Evolutionary conservation across 1,139 yeast genomes (phyloP), one percentile per base, ranked within the genome.

Genomic region (Debaryomycetaceae sp.): DNA sequence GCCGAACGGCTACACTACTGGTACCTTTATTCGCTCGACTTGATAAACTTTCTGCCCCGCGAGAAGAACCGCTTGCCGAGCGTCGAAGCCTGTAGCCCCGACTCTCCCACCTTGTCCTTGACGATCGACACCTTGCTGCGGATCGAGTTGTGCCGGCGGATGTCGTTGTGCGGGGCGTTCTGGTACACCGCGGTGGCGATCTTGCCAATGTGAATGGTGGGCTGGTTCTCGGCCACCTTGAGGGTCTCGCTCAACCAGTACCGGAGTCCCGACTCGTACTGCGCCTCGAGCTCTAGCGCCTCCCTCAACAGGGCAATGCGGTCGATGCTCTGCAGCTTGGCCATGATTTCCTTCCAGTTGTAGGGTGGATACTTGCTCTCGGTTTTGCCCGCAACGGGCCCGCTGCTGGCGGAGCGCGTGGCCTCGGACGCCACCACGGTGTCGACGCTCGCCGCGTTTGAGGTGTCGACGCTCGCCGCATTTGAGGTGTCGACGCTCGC

Each of bases 121-220:
- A 67, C 72, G 40, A 57, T 59, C 5, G 61, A 58, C 2, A 66
- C 71, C 39, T 56, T 61, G 34, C 70, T 65, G 36, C 71, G 46
- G 15, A 66, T 50, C 2, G 71, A 60, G 15, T 56, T 57, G 37
- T 64, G 71, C 43, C 73, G 56, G 38, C 69, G 53, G 20, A 66
- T 49, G 35, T 65, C 72, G 39, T 49, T 61, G 39, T 67, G 73
- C 2, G 69, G 47, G 3, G 74, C 74, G 48, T 66, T 66, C 40
- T 62, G 69, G 41, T 67, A 67, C 3, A 72, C 73, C 30, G 62
- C 63, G 5, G 70, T 52, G 1, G 73, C 73, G 27, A 67, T 56
- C 30, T 57, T 56, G 3, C 74, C 73, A 36, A 67, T 65, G 38
- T 65, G 72, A 29, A 67, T 65, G 31, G 47, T 56, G 5, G 65